A percentile compares a stretch with the other conserved stretches of the same genome.
These are phyloP conservation scores for Tylopilus balloui DNA, from an alignment of 768 basidiomycete genomes.

Conservation along the genomic window DNA sequence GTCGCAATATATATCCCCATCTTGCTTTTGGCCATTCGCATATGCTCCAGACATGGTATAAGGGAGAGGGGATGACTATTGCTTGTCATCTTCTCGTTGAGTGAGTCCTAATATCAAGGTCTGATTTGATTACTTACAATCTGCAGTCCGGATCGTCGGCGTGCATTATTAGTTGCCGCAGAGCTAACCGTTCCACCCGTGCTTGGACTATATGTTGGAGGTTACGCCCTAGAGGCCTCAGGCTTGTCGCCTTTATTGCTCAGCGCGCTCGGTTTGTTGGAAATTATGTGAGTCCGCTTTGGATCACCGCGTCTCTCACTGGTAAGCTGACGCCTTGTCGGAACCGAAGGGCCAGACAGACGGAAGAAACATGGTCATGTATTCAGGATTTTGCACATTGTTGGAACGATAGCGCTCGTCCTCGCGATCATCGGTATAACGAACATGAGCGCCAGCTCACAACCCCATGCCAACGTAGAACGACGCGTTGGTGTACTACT, in stretches of 20 bases:
- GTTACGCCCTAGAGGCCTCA: conserved; percentile 40
- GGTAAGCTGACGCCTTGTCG: conserved; percentile 11
- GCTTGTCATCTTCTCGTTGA: conserved; percentile 54
- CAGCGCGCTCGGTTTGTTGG: conserved; percentile 35
- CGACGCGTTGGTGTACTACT: conserved; percentile 34
- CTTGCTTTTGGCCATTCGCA: conserved; percentile 39
- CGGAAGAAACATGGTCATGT: conserved; percentile 1
- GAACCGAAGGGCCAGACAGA: conserved; percentile 29
- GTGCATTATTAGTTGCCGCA: conserved; percentile 52
- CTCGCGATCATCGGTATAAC: conserved; percentile 34
- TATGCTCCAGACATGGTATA: conserved; percentile 52
- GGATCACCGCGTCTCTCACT: background rate
- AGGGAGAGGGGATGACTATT: conserved; percentile 66
- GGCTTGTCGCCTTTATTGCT: conserved; percentile 39
- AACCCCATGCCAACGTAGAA: conserved; percentile 24
- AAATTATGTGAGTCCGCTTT: conserved; percentile 30
- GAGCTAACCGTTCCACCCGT: conserved; percentile 40
- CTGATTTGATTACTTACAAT: conserved; percentile 1
- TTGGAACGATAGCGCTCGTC: conserved; percentile 26
- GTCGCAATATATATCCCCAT: conserved; percentile 60
- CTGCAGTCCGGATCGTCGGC: conserved; percentile 52
- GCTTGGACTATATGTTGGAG: conserved; percentile 46
- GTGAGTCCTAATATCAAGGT: conserved; percentile 34
- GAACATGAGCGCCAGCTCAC: conserved; percentile 8
- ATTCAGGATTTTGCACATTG: conserved; percentile 29